These are phyloP conservation scores for Murraya koenigii DNA, from an alignment of 345 rosid species.

Conservation along the genomic window DNA sequence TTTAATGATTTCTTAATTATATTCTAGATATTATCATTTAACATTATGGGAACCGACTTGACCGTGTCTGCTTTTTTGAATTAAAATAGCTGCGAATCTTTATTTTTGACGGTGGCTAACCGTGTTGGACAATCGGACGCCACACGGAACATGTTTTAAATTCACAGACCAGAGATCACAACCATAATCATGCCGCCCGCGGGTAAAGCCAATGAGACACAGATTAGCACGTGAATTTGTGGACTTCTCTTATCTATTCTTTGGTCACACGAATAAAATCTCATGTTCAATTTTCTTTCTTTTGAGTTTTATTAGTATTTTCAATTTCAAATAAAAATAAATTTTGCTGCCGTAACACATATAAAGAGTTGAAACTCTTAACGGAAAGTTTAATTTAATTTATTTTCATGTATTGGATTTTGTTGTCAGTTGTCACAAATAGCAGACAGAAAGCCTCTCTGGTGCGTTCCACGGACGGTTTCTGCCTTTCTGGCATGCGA, in stretches of 20 bases:
- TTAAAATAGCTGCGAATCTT: not conserved
- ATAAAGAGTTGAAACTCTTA: no score
- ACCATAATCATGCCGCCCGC: not conserved
- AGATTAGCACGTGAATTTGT: not conserved
- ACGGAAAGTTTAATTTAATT: no score
- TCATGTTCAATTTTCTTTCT: no score
- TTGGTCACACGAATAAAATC: not conserved
- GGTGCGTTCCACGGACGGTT: not conserved
- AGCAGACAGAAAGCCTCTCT: not conserved
- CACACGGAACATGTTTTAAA: not conserved
- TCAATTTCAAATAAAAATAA: no score
- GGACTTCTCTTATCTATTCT: not conserved
- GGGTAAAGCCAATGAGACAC: not conserved
- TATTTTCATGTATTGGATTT: no score
- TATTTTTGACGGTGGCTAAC: not conserved
- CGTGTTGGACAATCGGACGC: constrained; percentile 3
- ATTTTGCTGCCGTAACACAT: no score
- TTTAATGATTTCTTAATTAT: no score
- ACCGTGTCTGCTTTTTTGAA: no score
- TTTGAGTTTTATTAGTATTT: not conserved
- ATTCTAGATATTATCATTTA: no score
- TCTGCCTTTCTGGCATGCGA: not conserved
- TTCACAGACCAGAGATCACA: not conserved
- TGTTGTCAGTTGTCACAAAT: no score
- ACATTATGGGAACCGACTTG: no score